A percentile compares a stretch with the other conserved stretches of the same genome.
Conservation (phyloP, 169 alveolate species). For the Amoebophrya sp. region DNA sequence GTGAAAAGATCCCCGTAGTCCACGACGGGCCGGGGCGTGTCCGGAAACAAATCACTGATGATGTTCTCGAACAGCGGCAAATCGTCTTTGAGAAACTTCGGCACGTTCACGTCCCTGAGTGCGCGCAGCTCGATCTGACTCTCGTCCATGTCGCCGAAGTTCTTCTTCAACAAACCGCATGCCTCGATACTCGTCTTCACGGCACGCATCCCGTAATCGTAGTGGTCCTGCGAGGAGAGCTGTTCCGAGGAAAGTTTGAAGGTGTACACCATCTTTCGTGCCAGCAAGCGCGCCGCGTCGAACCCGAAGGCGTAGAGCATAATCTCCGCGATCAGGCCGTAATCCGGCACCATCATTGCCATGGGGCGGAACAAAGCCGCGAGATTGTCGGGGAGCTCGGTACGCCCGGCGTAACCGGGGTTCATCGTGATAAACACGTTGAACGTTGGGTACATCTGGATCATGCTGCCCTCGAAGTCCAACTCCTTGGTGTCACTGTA, state of each 20-base stretch:
- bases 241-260: conserved; percentile 82
- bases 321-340: conserved; percentile 79
- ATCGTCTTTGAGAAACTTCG: conserved; percentile 88
- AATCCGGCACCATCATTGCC: conserved; percentile 91
- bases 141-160: conserved; percentile 78
- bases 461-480: conserved; percentile 78
- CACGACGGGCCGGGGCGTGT: conserved; percentile 71
- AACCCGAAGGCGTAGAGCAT: conserved; percentile 92
- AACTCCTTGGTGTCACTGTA: conserved; percentile 59
- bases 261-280: conserved; percentile 79
- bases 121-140: conserved; percentile 82
- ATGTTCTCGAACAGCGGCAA: conserved; percentile 87
- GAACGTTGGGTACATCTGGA: conserved; percentile 81
- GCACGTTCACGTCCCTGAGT: conserved; percentile 87
- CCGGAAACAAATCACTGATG: conserved; percentile 87
- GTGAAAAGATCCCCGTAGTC: conserved; percentile 73
- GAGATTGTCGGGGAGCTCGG: conserved; percentile 92
- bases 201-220: conserved; percentile 96
- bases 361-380: conserved; percentile 90
- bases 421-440: conserved; percentile 93
- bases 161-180: conserved; percentile 88
- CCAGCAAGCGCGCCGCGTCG: conserved; percentile 77
- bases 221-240: conserved; percentile 64
- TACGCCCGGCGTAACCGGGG: conserved; percentile 91
- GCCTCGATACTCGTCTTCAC: conserved; percentile 85